Conservation (phyloP, 495 filamentous ascomycete species). For the Hypoxylon fuscum region DNA sequence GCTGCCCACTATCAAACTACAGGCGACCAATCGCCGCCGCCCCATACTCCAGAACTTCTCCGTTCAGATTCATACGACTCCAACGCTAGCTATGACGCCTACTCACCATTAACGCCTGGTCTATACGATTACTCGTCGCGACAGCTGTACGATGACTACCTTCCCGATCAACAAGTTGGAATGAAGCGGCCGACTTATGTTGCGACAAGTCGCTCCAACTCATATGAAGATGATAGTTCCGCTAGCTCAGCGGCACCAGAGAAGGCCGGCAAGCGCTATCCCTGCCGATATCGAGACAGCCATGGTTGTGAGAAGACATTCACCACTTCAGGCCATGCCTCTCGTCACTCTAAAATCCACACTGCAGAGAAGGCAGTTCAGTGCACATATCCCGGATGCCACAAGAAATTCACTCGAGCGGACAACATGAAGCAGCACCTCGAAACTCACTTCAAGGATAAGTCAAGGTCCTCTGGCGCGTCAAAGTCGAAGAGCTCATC, state of each 20-base stretch:
- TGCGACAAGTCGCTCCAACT: conserved; percentile 46
- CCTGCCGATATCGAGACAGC: conserved; percentile 69
- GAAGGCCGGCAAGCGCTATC: conserved; percentile 66
- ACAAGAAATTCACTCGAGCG: conserved; percentile 93
- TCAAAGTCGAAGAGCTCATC: conserved; percentile 49
- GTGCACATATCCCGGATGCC: conserved; percentile 79
- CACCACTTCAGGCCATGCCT: conserved; percentile 94
- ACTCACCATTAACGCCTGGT: conserved; percentile 59
- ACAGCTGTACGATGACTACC: conserved; percentile 51
- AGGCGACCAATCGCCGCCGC: conserved; percentile 48
- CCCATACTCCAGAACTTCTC: conserved; percentile 58
- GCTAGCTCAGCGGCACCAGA: conserved; percentile 44
- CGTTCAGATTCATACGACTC: conserved; percentile 66
- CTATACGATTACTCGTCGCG: conserved; percentile 49
- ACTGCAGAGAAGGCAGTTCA: conserved; percentile 93
- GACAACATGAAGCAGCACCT: conserved; percentile 99
- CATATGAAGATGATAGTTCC: conserved; percentile 54
- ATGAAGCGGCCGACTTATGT: conserved; percentile 44
- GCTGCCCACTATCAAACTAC: conserved; percentile 39
- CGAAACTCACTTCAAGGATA: conserved; percentile 79
- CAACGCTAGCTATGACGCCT: conserved; percentile 56
- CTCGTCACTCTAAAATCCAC: conserved; percentile 96
- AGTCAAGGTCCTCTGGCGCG: conserved; percentile 46
- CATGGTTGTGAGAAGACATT: conserved; percentile 84
- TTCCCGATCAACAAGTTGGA: conserved; percentile 33